Evolutionary conservation across 2,329 filamentous ascomycete species (phyloP), one percentile per base, ranked within the genome.

Genomic region (Xylariaceae sp.): DNA sequence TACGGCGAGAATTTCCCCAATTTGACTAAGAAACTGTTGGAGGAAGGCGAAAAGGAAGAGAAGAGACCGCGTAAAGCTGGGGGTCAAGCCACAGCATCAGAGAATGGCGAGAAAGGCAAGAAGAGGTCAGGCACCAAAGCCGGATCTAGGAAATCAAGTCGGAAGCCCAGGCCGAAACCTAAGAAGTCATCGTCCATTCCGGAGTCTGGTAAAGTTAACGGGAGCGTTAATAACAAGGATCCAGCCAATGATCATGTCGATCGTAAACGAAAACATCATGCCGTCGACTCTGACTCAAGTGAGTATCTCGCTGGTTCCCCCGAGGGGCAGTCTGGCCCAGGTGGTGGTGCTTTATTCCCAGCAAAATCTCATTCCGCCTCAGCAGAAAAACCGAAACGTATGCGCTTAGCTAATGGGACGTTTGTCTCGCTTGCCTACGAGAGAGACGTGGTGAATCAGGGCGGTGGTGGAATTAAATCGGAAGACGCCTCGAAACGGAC

Each of bases 1-100:
- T 94, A 95, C 63, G 87, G 87, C 42, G 80, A 85, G 64, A 81
- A 84, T 58, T 86, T 86, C 63, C 80, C 81, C 9, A 84, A 85
- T 55, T 68, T 85, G 54, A 83, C 74, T 35, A 77, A 79, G 68
- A 79, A 78, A 56, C 67, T 78, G 29, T 68, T 77, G 31, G 72
- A 77, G 59, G 72, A 74, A 61, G 73, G 73, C 19, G 19, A 19
- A 60, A 71, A 71, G 34, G 66, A 62, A n/a, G 62, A 68, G 47
- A 66, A 68, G 54, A 68, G 68, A 48, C 54, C 63, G 48, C 63
- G 65, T 42, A 68, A 67, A 43, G 64, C 64, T 12, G 65, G 65
- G 35, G 65, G 66, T 45, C 60, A 65, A 27, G 60, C 61, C 7
- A 54, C 61, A 40, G 59, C 55, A 2, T 61, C 52, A 40, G 56